phyloP scores from a whole-genome alignment of 2,329 filamentous ascomycete genomes.

The Decorospora gaudefroyi region DNA sequence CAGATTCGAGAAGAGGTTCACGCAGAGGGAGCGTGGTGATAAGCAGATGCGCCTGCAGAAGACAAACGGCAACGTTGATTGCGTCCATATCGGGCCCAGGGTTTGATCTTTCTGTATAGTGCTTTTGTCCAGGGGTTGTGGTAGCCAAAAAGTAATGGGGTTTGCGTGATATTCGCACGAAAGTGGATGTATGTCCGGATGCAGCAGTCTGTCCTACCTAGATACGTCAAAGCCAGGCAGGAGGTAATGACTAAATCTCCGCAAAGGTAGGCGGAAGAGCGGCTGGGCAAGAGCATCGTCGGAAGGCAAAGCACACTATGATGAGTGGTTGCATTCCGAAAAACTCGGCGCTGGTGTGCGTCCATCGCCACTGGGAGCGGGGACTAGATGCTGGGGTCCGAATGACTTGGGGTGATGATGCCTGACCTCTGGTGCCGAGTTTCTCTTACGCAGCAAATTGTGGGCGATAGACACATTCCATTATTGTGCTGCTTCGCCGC shows the following conservation, averaged over 20 bases:
- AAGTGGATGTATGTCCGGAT: conserved; percentile 1
- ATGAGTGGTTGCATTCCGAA: conserved; percentile 32
- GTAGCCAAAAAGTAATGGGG: no score
- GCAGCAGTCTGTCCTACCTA: conserved; percentile 4
- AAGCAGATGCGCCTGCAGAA: conserved; percentile 7
- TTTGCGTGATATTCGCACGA: conserved; percentile 1
- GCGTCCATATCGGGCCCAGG: conserved; percentile 5
- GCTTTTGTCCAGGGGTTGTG: conserved; percentile 1
- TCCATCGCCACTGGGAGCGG: conserved; percentile 30
- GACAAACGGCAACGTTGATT: conserved; percentile 3
- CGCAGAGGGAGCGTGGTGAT: conserved; percentile 8
- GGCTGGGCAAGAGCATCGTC: conserved; percentile 10
- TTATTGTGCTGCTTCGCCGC: conserved; percentile 12
- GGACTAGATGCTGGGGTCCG: conserved; percentile 32
- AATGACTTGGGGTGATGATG: no score
- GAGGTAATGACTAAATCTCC: conserved; percentile 5
- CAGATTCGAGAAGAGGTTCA: neutral
- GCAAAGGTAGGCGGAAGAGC: conserved; percentile 6
- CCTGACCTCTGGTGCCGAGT: conserved; percentile 11
- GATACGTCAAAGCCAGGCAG: conserved; percentile 1
- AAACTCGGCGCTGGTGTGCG: conserved; percentile 30
- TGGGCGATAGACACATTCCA: conserved; percentile 16
- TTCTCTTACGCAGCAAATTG: conserved; percentile 32
- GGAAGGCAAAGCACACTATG: conserved; percentile 7
- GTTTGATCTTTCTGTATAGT: conserved; percentile 6